Percentiles rank a stretch among this genome's conserved stretches.
Evolutionary conservation across 2,329 filamentous ascomycete species (phyloP).

Genomic region (Colletotrichum aenigma): DNA sequence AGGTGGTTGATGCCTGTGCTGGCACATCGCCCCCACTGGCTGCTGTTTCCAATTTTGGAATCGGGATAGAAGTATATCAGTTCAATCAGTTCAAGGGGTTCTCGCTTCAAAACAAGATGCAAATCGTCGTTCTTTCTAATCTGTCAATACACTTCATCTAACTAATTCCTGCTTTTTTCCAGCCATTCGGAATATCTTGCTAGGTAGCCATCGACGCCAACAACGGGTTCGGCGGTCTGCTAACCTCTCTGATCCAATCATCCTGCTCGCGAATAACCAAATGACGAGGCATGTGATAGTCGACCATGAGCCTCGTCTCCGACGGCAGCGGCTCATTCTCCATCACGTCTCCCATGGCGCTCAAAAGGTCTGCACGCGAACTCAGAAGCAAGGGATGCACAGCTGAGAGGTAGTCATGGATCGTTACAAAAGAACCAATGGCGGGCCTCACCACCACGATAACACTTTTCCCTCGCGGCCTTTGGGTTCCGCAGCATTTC

Average conservation of each 20-base stretch:
- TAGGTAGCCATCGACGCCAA: too few species aligned
- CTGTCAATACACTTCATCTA: too few species aligned
- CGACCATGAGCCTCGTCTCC: not conserved
- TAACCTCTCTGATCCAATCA: too few species aligned
- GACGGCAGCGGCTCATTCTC: not conserved
- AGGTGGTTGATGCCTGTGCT: too few species aligned
- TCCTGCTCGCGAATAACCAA: not conserved
- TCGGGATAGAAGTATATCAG: fast-evolving
- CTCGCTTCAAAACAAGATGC: too few species aligned
- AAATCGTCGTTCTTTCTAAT: too few species aligned
- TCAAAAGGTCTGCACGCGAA: not conserved
- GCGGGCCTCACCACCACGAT: not conserved
- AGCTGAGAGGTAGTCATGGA: conserved; percentile 17
- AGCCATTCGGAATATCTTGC: too few species aligned
- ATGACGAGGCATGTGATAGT: not conserved
- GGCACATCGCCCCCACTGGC: too few species aligned
- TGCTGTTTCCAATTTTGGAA: fast-evolving
- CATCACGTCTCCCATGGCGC: not conserved
- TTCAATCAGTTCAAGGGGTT: too few species aligned
- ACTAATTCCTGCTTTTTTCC: too few species aligned
- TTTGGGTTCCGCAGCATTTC: not conserved
- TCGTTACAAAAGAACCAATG: conserved; percentile 9
- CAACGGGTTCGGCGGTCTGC: too few species aligned
- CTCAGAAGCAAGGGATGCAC: conserved; percentile 21
- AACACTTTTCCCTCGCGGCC: not conserved